Evolutionary conservation across 768 basidiomycete genomes (phyloP).

Genomic region (Leccinellum albellum): DNA sequence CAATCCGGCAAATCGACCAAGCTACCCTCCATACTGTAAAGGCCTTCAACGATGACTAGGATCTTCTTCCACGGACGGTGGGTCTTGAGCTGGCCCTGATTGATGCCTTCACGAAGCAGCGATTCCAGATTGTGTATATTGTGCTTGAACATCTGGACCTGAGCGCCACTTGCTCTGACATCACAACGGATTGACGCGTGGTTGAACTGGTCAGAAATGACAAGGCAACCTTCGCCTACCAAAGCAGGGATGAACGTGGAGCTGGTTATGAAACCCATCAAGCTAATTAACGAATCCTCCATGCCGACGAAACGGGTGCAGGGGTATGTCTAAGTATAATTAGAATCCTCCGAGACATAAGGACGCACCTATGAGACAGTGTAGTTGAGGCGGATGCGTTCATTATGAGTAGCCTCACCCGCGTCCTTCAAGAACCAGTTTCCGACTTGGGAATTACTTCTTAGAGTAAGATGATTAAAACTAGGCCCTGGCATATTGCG

Average conservation of each 20-base stretch:
- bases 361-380: too few relatives aligned
- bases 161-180: slow-evolving; percentile 81
- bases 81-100: slow-evolving; percentile 95
- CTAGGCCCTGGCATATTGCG: too few relatives aligned
- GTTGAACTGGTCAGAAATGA: slow-evolving; percentile 96
- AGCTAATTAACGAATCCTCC: slow-evolving; percentile 87
- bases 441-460: too few relatives aligned
- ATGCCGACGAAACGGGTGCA: slow-evolving; percentile 82
- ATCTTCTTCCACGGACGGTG: slow-evolving; percentile 99
- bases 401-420: too few relatives aligned
- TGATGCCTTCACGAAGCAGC: slow-evolving; percentile 84
- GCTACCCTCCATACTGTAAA: slow-evolving; percentile 99
- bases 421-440: too few relatives aligned
- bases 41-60: slow-evolving; percentile 86
- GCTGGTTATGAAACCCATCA: slow-evolving; percentile 97
- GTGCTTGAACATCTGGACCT: slow-evolving; percentile 93
- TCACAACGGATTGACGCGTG: slow-evolving; percentile 95
- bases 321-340: slow-evolving; percentile 70
- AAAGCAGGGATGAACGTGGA: slow-evolving; percentile 91
- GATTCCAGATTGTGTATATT: slow-evolving; percentile 84
- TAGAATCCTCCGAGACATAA: slow-evolving; percentile 78
- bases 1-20: slow-evolving; percentile 74
- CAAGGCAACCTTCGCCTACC: slow-evolving; percentile 84
- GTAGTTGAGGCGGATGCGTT: too few relatives aligned
- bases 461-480: too few relatives aligned